These are phyloP conservation scores for Sporisorium reilianum DNA, from an alignment of 1,284 basidiomycete genomes.

Conservation along the genomic window DNA sequence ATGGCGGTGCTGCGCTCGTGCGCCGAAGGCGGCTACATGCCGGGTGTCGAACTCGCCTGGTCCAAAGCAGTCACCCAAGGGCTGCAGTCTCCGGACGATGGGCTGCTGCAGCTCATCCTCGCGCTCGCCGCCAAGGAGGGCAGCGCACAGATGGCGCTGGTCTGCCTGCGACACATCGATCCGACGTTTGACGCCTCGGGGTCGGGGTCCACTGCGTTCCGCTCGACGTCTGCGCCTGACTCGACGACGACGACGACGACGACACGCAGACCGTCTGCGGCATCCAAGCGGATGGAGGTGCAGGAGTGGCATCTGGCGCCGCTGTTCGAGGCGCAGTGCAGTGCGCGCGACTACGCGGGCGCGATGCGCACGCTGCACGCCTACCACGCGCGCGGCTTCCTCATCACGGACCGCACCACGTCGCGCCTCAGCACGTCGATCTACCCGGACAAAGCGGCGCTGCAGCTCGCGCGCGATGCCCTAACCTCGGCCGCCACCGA, in stretches of 20 bases:
- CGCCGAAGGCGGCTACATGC: constrained; percentile 49
- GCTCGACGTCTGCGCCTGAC: neutral
- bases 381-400: constrained; percentile 12
- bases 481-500: constrained; percentile 18
- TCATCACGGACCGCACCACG: constrained; percentile 13
- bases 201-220: neutral
- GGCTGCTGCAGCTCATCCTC: constrained; percentile 44
- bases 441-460: constrained; percentile 11
- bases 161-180: constrained; percentile 27
- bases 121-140: constrained; percentile 50
- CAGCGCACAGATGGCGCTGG: constrained; percentile 29
- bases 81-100: constrained; percentile 49
- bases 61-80: constrained; percentile 31
- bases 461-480: constrained; percentile 28
- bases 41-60: constrained; percentile 59
- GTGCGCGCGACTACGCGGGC: constrained; percentile 27
- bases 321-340: constrained; percentile 57
- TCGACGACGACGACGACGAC: neutral
- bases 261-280: neutral
- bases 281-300: constrained; percentile 20
- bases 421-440: constrained; percentile 36
- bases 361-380: constrained; percentile 36
- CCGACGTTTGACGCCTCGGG: constrained; percentile 8
- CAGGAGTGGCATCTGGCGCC: constrained; percentile 59
- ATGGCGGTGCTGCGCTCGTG: constrained; percentile 55